Conservation (phyloP, 1,139 yeast genomes). For the Yamadazyma diddensiae region DNA sequence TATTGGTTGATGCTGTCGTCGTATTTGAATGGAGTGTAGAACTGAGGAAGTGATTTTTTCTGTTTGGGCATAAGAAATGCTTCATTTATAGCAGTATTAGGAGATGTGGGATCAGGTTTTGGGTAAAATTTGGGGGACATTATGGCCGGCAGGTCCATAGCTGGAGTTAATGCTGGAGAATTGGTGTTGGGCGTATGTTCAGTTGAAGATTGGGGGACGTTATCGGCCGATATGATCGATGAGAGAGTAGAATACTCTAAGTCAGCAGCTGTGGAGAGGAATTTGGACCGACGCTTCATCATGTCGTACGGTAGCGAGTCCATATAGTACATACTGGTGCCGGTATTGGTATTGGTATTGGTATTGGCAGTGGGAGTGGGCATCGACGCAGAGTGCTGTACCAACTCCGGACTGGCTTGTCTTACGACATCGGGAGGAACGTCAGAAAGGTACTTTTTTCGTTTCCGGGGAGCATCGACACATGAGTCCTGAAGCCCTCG, state of each 20-base stretch:
- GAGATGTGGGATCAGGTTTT: too few relatives aligned
- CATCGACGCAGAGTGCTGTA: not conserved
- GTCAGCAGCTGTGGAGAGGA: slow-evolving; percentile 75
- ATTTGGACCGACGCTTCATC: slow-evolving; percentile 30
- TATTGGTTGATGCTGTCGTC: slow-evolving; percentile 59
- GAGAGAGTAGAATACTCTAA: slow-evolving; percentile 76
- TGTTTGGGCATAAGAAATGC: slow-evolving; percentile 11
- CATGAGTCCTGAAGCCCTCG: slow-evolving; percentile 73
- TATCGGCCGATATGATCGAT: slow-evolving; percentile 61
- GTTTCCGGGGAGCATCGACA: slow-evolving; percentile 85
- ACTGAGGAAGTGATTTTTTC: not conserved
- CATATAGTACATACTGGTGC: too few relatives aligned
- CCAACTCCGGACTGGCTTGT: not conserved
- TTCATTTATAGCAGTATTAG: slow-evolving; percentile 17
- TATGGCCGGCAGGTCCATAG: too few relatives aligned
- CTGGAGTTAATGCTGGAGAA: slow-evolving; percentile 43
- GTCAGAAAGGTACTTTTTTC: slow-evolving; percentile 73
- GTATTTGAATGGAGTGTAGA: slow-evolving; percentile 18
- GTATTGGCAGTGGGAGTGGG: not conserved
- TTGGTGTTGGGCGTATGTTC: slow-evolving; percentile 44
- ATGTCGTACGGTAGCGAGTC: not conserved
- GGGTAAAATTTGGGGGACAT: too few relatives aligned
- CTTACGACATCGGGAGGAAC: slow-evolving; percentile 28
- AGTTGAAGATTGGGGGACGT: slow-evolving; percentile 27
- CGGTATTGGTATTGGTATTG: not conserved